These are phyloP conservation scores for Santalum album DNA, from an alignment of 164 flowering plant species.

Conservation along the genomic window DNA sequence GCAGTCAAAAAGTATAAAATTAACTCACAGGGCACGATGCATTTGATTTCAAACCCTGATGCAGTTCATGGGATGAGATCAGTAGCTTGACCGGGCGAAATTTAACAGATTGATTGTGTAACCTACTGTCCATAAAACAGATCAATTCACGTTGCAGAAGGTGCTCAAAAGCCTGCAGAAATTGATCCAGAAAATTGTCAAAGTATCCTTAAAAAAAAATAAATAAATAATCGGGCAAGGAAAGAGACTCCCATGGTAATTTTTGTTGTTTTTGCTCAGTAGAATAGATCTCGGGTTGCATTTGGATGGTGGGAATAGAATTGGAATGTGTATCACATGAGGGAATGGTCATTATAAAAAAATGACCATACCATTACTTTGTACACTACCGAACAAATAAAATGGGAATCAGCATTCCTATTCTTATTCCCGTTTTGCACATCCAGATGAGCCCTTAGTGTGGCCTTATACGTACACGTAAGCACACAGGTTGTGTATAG, in stretches of 20 bases:
- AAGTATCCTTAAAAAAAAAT: neutral
- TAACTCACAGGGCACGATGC: slow-evolving; percentile 72
- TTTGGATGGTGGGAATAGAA: too few species aligned
- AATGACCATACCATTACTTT: too few species aligned
- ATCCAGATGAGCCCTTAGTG: too few species aligned
- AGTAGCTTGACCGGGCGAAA: slow-evolving; percentile 77
- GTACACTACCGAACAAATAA: too few species aligned
- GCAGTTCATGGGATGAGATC: slow-evolving; percentile 54
- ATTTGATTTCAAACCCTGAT: slow-evolving; percentile 51
- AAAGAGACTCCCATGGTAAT: neutral
- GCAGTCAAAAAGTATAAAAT: neutral
- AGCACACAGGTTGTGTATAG: slow-evolving; percentile 59
- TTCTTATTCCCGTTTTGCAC: too few species aligned
- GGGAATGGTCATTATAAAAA: too few species aligned
- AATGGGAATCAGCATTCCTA: too few species aligned
- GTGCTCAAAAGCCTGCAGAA: slow-evolving; percentile 75
- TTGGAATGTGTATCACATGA: too few species aligned
- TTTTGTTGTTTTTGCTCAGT: neutral
- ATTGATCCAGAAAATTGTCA: slow-evolving; percentile 7
- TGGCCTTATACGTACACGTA: slow-evolving; percentile 49
- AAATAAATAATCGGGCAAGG: neutral
- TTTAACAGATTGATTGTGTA: slow-evolving; percentile 49
- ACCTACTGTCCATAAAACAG: slow-evolving; percentile 53
- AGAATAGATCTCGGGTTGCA: too few species aligned
- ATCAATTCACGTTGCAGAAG: slow-evolving; percentile 56